These are phyloP conservation scores for Metroxylon sagu DNA, from an alignment of 176 grass and related monocot genomes.

Conservation along the genomic window DNA sequence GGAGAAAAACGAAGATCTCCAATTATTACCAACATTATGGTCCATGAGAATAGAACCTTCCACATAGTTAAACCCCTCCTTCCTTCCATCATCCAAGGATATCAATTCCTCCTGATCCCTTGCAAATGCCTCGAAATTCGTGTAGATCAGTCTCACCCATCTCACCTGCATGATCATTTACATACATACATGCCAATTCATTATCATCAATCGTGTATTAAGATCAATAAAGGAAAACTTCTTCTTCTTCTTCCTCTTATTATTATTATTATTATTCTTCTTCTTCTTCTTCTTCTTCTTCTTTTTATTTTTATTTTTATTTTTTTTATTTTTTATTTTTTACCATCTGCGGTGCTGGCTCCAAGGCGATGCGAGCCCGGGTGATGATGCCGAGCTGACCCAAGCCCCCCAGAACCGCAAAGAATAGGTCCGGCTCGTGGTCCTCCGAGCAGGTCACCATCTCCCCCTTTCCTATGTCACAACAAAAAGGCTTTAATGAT, in stretches of 20 bases:
- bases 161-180: conserved; percentile 1
- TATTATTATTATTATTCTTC: too few relatives aligned
- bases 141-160: conserved; percentile 17
- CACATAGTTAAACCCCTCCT: conserved; percentile 8
- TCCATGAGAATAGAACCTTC: conserved; percentile 2
- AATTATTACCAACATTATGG: neutral
- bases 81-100: neutral
- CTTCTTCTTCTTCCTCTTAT: too few relatives aligned
- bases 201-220: too few relatives aligned
- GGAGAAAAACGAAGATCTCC: conserved; percentile 4
- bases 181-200: too few relatives aligned
- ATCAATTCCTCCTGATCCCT: conserved; percentile 7
- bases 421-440: conserved; percentile 8
- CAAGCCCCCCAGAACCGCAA: conserved; percentile 7
- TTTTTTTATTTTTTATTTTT: too few relatives aligned
- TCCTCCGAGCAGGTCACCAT: conserved; percentile 8
- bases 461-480: conserved; percentile 9
- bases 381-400: conserved; percentile 25
- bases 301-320: neutral
- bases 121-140: neutral
- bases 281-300: too few relatives aligned
- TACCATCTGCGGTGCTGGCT: conserved; percentile 9
- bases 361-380: conserved; percentile 5
- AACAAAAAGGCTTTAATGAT: too few relatives aligned
- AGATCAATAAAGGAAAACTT: too few relatives aligned